A percentile compares a stretch with the other conserved stretches of the same genome.
Conservation (phyloP, 106 monocot species). For the Dioscorea alata region DNA sequence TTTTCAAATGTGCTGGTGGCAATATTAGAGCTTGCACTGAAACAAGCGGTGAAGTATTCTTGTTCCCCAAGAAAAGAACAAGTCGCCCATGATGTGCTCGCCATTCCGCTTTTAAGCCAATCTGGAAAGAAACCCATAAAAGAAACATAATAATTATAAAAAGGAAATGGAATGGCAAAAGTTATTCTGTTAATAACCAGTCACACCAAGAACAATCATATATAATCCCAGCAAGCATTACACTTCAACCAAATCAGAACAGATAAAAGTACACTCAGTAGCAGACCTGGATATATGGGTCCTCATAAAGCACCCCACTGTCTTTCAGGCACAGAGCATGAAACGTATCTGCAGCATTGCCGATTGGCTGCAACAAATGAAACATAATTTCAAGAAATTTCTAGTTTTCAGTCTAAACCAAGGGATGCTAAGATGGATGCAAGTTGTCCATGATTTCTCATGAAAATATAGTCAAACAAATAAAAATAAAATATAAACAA, state of each 20-base stretch:
- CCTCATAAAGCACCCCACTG: slow-evolving; percentile 94
- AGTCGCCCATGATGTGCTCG: slow-evolving; percentile 78
- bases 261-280: background rate
- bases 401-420: no score
- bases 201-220: no score
- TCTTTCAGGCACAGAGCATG: slow-evolving; percentile 83
- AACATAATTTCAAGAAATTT: background rate
- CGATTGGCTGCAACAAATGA: slow-evolving; percentile 64
- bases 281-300: slow-evolving; percentile 89
- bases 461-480: no score
- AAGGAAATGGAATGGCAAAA: background rate
- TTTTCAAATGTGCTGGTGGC: slow-evolving; percentile 78
- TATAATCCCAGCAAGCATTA: no score
- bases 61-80: slow-evolving; percentile 96
- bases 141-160: background rate
- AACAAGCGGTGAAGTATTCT: slow-evolving; percentile 74
- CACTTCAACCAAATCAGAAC: background rate
- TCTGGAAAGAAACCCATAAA: slow-evolving; percentile 26
- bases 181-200: no score
- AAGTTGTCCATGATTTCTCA: no score
- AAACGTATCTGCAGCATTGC: slow-evolving; percentile 76
- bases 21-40: slow-evolving; percentile 72
- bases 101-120: slow-evolving; percentile 96
- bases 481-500: no score
- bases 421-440: no score